These are phyloP conservation scores for Erigeron canadensis DNA, from an alignment of 129 eudicot species.

Conservation along the genomic window DNA sequence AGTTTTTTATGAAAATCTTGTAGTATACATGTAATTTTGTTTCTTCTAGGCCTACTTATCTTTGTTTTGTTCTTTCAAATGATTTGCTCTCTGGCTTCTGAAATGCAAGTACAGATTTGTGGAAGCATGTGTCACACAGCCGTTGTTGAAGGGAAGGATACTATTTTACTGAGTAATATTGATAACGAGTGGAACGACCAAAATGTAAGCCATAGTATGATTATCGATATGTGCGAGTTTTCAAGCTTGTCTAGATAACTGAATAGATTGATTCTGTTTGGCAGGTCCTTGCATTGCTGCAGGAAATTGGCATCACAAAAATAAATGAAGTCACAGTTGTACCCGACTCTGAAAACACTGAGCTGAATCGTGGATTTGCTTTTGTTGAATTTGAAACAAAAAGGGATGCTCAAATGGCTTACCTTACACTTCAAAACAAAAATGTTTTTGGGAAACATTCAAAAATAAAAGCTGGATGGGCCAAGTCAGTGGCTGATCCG, in stretches of 20 bases:
- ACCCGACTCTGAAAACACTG: conserved; percentile 57
- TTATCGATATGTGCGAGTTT: neutral
- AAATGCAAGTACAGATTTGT: conserved; percentile 46
- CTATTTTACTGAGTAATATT: conserved; percentile 60
- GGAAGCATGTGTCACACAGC: conserved; percentile 57
- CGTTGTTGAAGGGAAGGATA: conserved; percentile 65
- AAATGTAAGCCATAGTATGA: conserved; percentile 48
- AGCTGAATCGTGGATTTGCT: conserved; percentile 69
- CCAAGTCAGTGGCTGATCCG: conserved; percentile 57
- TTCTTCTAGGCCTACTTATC: conserved; percentile 5
- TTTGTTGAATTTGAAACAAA: conserved; percentile 69
- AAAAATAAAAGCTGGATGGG: conserved; percentile 67
- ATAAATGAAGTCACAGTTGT: conserved; percentile 60
- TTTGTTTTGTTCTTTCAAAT: conserved; percentile 18
- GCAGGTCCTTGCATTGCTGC: conserved; percentile 51
- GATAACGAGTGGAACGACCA: conserved; percentile 67
- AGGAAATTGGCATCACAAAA: conserved; percentile 51
- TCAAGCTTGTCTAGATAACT: conserved; percentile 10
- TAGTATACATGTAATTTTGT: neutral
- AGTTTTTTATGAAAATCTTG: conserved; percentile 1
- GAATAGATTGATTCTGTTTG: conserved; percentile 15
- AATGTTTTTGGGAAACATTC: conserved; percentile 37
- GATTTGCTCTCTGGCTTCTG: conserved; percentile 12
- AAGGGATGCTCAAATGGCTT: conserved; percentile 69
- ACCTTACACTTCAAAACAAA: conserved; percentile 53